Evolutionary conservation across 345 rosid species (phyloP).

Genomic region (Stellera chamaejasme): DNA sequence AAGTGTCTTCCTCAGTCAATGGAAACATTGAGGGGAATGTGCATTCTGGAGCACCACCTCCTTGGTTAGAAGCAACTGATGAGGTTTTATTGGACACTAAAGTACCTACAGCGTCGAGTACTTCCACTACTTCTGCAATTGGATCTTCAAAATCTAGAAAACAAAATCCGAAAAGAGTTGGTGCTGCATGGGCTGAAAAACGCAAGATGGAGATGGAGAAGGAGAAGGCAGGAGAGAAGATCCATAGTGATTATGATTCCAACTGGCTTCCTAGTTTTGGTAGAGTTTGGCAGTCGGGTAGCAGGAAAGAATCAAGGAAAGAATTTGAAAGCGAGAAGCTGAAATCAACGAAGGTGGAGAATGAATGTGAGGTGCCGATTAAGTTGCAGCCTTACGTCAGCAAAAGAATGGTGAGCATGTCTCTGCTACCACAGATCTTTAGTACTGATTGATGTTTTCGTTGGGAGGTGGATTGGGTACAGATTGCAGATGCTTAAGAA

Average conservation of each 20-base stretch:
- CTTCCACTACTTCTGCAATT: slow-evolving; percentile 19
- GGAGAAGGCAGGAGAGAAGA: slow-evolving; percentile 42
- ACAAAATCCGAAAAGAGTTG: slow-evolving; percentile 82
- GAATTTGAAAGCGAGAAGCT: slow-evolving; percentile 73
- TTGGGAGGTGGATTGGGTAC: neutral
- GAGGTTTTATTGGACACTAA: slow-evolving; percentile 24
- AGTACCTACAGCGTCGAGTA: slow-evolving; percentile 21
- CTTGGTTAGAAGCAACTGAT: slow-evolving; percentile 61
- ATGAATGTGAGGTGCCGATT: slow-evolving; percentile 34
- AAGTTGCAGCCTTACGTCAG: slow-evolving; percentile 60
- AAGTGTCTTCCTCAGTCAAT: slow-evolving; percentile 24
- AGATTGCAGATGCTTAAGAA: neutral
- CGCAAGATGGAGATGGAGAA: slow-evolving; percentile 80
- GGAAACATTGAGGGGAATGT: slow-evolving; percentile 49
- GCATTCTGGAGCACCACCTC: slow-evolving; percentile 79
- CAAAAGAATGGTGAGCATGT: slow-evolving; percentile 58
- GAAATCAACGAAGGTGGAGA: slow-evolving; percentile 37
- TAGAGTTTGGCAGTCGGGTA: slow-evolving; percentile 95
- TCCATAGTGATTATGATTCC: slow-evolving; percentile 33
- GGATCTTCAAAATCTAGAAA: slow-evolving; percentile 40
- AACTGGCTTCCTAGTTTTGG: slow-evolving; percentile 96
- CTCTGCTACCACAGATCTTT: neutral
- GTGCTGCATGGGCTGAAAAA: slow-evolving; percentile 96
- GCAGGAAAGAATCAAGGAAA: slow-evolving; percentile 79
- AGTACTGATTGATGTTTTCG: neutral